Evolutionary conservation across 257 asterid genomes (phyloP).

Genomic region (Plantago major): DNA sequence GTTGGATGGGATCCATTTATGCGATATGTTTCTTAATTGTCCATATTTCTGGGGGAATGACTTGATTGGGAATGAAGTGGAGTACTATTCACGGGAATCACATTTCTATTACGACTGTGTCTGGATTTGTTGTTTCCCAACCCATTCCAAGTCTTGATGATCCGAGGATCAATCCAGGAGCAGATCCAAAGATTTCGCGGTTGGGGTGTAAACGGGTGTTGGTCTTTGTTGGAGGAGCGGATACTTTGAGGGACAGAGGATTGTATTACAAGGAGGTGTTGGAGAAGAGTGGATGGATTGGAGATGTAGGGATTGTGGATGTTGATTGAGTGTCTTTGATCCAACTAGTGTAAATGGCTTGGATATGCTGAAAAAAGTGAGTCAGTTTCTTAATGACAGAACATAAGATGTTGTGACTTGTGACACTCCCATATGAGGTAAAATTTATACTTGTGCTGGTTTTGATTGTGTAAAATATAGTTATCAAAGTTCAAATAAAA

Average conservation of each 20-base stretch:
- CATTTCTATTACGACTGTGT: slow-evolving; percentile 11
- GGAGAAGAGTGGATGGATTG: slow-evolving; percentile 43
- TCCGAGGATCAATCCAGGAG: slow-evolving; percentile 42
- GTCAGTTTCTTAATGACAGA: slow-evolving; percentile 26
- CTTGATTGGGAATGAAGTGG: slow-evolving; percentile 29
- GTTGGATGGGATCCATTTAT: slow-evolving; percentile 22
- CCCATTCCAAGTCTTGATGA: slow-evolving; percentile 30
- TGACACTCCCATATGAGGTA: too few species aligned
- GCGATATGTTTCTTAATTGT: slow-evolving; percentile 43
- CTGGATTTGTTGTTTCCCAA: slow-evolving; percentile 27
- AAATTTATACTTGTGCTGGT: too few species aligned
- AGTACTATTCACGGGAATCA: background rate
- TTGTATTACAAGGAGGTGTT: slow-evolving; percentile 31
- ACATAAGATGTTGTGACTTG: too few species aligned
- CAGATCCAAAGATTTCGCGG: slow-evolving; percentile 28
- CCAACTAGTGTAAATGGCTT: slow-evolving; percentile 26
- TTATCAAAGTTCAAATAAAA: background rate
- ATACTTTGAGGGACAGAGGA: slow-evolving; percentile 39
- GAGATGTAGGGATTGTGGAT: slow-evolving; percentile 47
- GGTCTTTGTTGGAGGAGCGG: slow-evolving; percentile 44
- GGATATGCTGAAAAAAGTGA: slow-evolving; percentile 30
- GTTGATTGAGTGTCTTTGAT: slow-evolving; percentile 32
- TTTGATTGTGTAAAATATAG: too few species aligned
- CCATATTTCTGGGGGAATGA: slow-evolving; percentile 52
- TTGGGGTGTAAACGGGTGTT: slow-evolving; percentile 39